A percentile compares a stretch with the other conserved stretches of the same genome.
phyloP scores from a whole-genome alignment of 306 rosid genomes.

The Mucuna pruriens region DNA sequence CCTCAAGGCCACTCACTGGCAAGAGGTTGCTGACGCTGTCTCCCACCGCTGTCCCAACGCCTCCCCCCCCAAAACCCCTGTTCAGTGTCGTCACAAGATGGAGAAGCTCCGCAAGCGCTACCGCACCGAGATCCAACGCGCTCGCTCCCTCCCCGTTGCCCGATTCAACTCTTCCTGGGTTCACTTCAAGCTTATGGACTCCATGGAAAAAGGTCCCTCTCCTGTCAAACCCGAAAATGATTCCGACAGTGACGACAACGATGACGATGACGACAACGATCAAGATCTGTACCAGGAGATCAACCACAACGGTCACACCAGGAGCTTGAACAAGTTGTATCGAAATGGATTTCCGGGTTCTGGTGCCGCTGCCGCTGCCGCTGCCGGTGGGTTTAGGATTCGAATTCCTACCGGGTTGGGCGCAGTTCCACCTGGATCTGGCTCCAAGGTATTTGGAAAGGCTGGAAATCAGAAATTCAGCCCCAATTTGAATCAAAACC shows the following conservation, averaged over 20 bases:
- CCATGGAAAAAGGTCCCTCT: slow-evolving; percentile 89
- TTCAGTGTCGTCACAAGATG: slow-evolving; percentile 99
- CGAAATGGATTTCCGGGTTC: slow-evolving; percentile 54
- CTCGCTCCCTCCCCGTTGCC: slow-evolving; percentile 72
- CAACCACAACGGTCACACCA: slow-evolving; percentile 49
- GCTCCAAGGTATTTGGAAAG: slow-evolving; percentile 52
- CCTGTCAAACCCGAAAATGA: slow-evolving; percentile 51
- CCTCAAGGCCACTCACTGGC: slow-evolving; percentile 96
- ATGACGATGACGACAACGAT: slow-evolving; percentile 62
- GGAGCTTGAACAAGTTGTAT: slow-evolving; percentile 66
- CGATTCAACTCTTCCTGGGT: slow-evolving; percentile 85
- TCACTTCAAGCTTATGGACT: slow-evolving; percentile 92
- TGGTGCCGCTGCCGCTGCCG: slow-evolving; percentile 14
- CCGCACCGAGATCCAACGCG: slow-evolving; percentile 94
- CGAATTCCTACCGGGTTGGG: slow-evolving; percentile 76
- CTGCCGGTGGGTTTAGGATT: slow-evolving; percentile 74
- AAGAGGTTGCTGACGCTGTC: slow-evolving; percentile 87
- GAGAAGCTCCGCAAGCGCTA: slow-evolving; percentile 96
- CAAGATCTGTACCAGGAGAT: slow-evolving; percentile 67
- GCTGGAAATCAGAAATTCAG: slow-evolving; percentile 53
- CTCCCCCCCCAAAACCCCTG: slow-evolving; percentile 89
- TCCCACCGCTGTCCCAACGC: slow-evolving; percentile 74
- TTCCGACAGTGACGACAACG: slow-evolving; percentile 57
- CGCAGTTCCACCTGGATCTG: slow-evolving; percentile 74
- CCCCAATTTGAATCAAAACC: slow-evolving; percentile 46